Base-by-base conservation (phyloP, 2,329 filamentous ascomycete genomes). In the Neurospora sp. region DNA sequence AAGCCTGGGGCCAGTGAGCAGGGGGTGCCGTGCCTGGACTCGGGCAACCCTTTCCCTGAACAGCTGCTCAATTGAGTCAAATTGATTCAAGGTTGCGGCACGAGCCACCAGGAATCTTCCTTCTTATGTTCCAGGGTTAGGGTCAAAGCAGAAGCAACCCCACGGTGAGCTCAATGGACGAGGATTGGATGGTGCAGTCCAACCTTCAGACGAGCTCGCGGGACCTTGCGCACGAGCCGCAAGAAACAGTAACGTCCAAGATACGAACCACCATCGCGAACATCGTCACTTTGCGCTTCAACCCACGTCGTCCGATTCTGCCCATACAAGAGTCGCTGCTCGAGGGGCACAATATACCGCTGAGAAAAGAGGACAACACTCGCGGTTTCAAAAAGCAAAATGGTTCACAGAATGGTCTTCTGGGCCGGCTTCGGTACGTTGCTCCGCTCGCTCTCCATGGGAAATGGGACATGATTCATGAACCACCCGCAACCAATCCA, bases 391-490 rank as follows among this genome's bases (percentile, higher is more conserved):
- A 67, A 58, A 66, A 38, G 38, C 66, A 80, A 76, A 76, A 89
- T 89, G 86, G 86, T 88, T 73, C 81, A 83, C 82, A 85, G 87
- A 79, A 85, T 93, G 80, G 84, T 93, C 80, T 93, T 95, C 86
- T 95, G 92, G 92, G 86, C 87, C 82, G 91, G 91, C 85, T 97
- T 97, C 88, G 95, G 95, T 97, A 89, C 78, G 87, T 75, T 66
- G 23, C 67, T 68, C 36, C 19, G 11, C 36, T 40, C 43, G 23
- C 36, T 10, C 68, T 71, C 71, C 67, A 69, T 69, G 62, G 67
- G 28, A 36, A 62, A 33, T 62, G 23, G 46, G 23, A 62, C 52
- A 62, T 62, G 52, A 62, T 36, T 62, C 52, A 62, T 36, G 52
- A 62, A 36, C 52, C 52, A 66, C 46, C 42, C 68, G 11, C 11